phyloP scores from a whole-genome alignment of 2,329 filamentous ascomycete species.

The Aspergillus pseudoterreus region DNA sequence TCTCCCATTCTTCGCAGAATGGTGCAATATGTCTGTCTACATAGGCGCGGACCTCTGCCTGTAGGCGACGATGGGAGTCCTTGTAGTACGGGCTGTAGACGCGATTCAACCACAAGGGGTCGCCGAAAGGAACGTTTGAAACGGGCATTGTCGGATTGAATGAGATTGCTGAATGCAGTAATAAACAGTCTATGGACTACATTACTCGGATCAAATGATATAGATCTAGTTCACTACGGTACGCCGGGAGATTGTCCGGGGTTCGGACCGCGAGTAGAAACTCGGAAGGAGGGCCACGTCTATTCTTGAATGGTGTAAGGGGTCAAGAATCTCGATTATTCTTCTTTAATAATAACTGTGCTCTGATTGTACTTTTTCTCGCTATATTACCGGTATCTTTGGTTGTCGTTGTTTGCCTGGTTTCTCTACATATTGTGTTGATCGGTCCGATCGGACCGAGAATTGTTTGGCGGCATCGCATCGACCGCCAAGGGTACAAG shows the following conservation, averaged over 20 bases:
- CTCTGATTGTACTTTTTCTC: too few relatives aligned
- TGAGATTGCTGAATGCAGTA: not conserved
- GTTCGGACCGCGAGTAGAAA: not conserved
- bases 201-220: too few relatives aligned
- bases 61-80: slow-evolving; percentile 19
- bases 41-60: slow-evolving; percentile 21
- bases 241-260: not conserved
- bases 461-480: not conserved
- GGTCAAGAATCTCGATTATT: too few relatives aligned
- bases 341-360: too few relatives aligned
- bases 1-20: slow-evolving; percentile 25
- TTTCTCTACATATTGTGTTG: not conserved
- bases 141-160: not conserved
- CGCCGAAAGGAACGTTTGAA: slow-evolving; percentile 16
- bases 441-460: not conserved
- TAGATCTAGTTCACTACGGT: not conserved
- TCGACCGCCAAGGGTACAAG: too few relatives aligned
- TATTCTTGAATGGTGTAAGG: too few relatives aligned
- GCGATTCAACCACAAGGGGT: slow-evolving; percentile 23
- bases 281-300: not conserved
- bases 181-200: too few relatives aligned
- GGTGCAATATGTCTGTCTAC: slow-evolving; percentile 23
- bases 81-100: slow-evolving; percentile 20
- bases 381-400: too few relatives aligned
- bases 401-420: not conserved